These are phyloP conservation scores for Lentinula sp. DNA, from an alignment of 768 basidiomycete genomes.

Conservation along the genomic window DNA sequence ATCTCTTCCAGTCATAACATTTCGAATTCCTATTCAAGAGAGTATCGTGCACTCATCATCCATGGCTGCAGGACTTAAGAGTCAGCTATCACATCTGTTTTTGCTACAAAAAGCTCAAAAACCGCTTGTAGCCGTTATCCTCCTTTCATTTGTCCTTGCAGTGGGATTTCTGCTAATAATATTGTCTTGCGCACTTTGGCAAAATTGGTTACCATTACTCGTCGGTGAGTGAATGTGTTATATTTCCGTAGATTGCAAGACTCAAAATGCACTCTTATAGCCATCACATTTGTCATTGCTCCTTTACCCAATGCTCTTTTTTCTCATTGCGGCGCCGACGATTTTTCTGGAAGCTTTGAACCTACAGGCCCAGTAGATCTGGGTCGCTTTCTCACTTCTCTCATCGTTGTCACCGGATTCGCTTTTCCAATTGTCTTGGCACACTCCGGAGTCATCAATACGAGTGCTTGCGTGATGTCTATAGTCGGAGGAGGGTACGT, in stretches of 20 bases:
- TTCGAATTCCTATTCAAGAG: too few relatives aligned
- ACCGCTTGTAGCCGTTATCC: conserved; percentile 70
- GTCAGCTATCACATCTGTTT: conserved; percentile 30
- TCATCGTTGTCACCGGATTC: conserved; percentile 89
- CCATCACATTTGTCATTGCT: conserved; percentile 90
- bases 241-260: not conserved
- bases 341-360: conserved; percentile 65
- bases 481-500: conserved; percentile 88
- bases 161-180: conserved; percentile 98
- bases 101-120: not conserved
- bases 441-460: conserved; percentile 82
- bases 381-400: conserved; percentile 89
- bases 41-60: not conserved
- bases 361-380: conserved; percentile 74
- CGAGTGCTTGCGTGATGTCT: conserved; percentile 88
- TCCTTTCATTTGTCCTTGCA: conserved; percentile 95
- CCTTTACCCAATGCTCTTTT: conserved; percentile 94
- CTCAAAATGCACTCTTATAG: conserved; percentile 32
- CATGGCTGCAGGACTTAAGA: conserved; percentile 70
- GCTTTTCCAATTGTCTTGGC: conserved; percentile 89
- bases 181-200: conserved; percentile 91
- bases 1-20: not conserved
- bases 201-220: conserved; percentile 94
- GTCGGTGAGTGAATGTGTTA: conserved; percentile 62
- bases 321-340: conserved; percentile 87